Evolutionary conservation across 177 flowering plant genomes (phyloP).

Genomic region (Vitis hybrid): DNA sequence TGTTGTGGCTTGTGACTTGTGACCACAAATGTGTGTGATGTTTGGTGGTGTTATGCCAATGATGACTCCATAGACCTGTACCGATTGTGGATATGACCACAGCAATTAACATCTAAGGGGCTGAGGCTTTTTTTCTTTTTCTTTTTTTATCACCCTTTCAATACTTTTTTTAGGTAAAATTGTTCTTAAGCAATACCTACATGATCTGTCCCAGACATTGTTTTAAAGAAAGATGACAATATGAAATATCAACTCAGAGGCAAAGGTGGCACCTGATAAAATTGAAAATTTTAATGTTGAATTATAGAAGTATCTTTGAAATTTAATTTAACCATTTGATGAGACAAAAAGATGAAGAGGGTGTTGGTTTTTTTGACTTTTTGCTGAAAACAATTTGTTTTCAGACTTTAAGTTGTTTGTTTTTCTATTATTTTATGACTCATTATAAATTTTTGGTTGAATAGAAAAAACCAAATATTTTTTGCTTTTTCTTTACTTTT

Average conservation of each 20-base stretch:
- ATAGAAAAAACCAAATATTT: too few species aligned
- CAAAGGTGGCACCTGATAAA: background rate
- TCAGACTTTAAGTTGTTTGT: too few species aligned
- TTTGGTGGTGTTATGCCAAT: background rate
- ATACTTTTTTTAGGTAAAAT: background rate
- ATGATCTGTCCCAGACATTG: background rate
- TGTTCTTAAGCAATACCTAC: background rate
- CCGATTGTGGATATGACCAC: constrained; percentile 17
- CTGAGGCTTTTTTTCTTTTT: background rate
- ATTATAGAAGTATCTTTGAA: too few species aligned
- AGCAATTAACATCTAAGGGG: constrained; percentile 5
- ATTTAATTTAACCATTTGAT: too few species aligned
- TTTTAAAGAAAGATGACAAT: background rate
- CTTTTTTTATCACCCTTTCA: background rate
- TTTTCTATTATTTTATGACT: too few species aligned
- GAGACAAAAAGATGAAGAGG: too few species aligned
- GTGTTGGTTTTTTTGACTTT: too few species aligned
- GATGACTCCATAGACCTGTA: constrained; percentile 24
- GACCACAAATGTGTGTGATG: too few species aligned
- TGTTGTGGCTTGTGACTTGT: background rate
- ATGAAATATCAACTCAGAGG: background rate
- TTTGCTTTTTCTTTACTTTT: too few species aligned
- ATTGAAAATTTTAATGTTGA: too few species aligned
- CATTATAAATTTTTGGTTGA: too few species aligned
- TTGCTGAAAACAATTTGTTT: too few species aligned